Evolutionary conservation across 139 green algal species (phyloP).

Genomic region (Yamagishiella unicocca): DNA sequence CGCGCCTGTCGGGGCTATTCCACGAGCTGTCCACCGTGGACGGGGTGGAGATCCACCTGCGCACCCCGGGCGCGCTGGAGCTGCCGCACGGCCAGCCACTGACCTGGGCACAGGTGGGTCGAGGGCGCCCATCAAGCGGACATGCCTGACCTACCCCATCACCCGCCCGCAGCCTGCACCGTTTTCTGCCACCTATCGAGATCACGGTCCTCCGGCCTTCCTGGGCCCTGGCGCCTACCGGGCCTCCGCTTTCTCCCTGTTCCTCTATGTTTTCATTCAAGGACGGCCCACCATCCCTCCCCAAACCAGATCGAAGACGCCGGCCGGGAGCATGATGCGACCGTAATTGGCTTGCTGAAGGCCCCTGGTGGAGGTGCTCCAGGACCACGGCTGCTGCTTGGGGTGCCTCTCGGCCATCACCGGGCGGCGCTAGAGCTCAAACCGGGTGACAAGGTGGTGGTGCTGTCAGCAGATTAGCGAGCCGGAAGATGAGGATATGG

Average conservation of each 20-base stretch:
- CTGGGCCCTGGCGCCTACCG: too few relatives aligned
- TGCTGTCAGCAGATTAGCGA: slow-evolving; percentile 39
- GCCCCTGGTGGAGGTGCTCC: not conserved
- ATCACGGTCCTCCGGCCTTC: too few relatives aligned
- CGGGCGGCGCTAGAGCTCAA: slow-evolving; percentile 4
- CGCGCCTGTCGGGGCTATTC: slow-evolving; percentile 27
- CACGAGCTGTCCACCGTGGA: slow-evolving; percentile 1
- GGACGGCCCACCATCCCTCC: too few relatives aligned
- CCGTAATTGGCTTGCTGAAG: slow-evolving; percentile 20
- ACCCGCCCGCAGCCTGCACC: too few relatives aligned
- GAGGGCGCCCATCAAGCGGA: too few relatives aligned
- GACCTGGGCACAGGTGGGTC: slow-evolving; percentile 5
- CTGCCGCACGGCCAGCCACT: slow-evolving; percentile 3
- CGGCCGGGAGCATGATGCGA: not conserved
- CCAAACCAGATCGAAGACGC: slow-evolving; percentile 36
- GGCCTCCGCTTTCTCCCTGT: too few relatives aligned
- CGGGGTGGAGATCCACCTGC: slow-evolving; percentile 4
- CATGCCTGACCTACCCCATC: too few relatives aligned
- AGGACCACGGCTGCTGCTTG: slow-evolving; percentile 31
- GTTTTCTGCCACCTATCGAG: too few relatives aligned
- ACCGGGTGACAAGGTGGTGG: slow-evolving; percentile 52
- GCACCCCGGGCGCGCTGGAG: not conserved
- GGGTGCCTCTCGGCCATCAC: not conserved
- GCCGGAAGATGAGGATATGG: not conserved
- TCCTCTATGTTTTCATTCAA: too few relatives aligned